These are phyloP conservation scores for Entophlyctis helioformis DNA, from an alignment of 192 early-diverging fungal species.

Conservation along the genomic window DNA sequence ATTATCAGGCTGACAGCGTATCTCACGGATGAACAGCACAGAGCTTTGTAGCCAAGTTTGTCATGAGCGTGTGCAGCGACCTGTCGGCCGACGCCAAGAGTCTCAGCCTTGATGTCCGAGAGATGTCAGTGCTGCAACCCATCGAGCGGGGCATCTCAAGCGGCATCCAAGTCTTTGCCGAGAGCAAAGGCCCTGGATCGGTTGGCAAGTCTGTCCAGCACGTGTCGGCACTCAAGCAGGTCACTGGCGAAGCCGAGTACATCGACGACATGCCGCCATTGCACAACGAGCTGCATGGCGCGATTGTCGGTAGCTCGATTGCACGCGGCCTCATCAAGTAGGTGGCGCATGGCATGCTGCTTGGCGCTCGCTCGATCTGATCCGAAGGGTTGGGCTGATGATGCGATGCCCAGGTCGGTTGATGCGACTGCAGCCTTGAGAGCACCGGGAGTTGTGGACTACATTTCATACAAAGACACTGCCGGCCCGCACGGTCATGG, in stretches of 20 bases:
- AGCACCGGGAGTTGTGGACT: slow-evolving; percentile 51
- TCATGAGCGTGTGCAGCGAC: too few species aligned
- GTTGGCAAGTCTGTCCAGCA: slow-evolving; percentile 64
- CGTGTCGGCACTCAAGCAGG: slow-evolving; percentile 66
- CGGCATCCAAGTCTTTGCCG: slow-evolving; percentile 15
- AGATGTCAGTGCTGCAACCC: slow-evolving; percentile 12
- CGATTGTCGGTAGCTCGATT: slow-evolving; percentile 49
- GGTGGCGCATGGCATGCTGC: neutral
- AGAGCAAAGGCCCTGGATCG: slow-evolving; percentile 9
- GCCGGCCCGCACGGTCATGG: slow-evolving; percentile 41
- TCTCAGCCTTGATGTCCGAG: too few species aligned
- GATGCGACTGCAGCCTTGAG: slow-evolving; percentile 46
- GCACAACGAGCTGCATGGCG: slow-evolving; percentile 55
- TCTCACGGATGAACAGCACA: too few species aligned
- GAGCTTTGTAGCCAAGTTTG: too few species aligned
- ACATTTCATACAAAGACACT: slow-evolving; percentile 57
- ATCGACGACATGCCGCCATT: slow-evolving; percentile 69
- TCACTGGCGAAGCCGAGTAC: slow-evolving; percentile 73
- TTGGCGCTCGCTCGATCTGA: slow-evolving; percentile 47
- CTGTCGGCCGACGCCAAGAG: too few species aligned
- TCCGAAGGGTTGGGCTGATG: too few species aligned
- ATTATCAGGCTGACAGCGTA: too few species aligned
- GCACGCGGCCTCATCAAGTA: slow-evolving; percentile 57
- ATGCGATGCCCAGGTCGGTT: slow-evolving; percentile 32
- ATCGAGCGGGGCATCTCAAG: slow-evolving; percentile 14